A percentile compares a stretch with the other conserved stretches of the same genome.
Conservation (phyloP, 495 filamentous ascomycete genomes). For the Lepraria neglecta region DNA sequence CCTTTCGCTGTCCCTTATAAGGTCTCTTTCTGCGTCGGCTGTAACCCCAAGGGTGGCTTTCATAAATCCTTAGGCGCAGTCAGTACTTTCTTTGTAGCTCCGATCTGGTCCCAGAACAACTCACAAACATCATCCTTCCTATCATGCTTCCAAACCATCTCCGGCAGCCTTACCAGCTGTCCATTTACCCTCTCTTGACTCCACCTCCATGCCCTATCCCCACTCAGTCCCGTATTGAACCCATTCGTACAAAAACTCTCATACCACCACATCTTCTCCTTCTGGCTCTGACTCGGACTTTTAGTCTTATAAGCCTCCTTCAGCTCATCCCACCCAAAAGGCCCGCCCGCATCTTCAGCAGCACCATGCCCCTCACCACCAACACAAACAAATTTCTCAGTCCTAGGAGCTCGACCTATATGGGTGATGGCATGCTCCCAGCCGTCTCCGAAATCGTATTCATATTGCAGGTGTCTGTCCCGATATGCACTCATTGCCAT, state of each 20-base stretch:
- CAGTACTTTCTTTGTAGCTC: too few species aligned
- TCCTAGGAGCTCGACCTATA: constrained; percentile 22
- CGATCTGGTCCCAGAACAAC: too few species aligned
- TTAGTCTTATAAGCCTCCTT: constrained; percentile 28
- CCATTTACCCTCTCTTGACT: neutral
- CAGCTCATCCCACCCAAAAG: constrained; percentile 26
- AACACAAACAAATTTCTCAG: constrained; percentile 22
- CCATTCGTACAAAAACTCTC: constrained; percentile 25
- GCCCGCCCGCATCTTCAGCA: constrained; percentile 29
- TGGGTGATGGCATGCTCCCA: constrained; percentile 31
- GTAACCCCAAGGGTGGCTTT: too few species aligned
- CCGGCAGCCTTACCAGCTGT: neutral
- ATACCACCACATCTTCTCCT: constrained; percentile 26
- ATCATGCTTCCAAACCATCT: neutral
- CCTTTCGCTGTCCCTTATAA: too few species aligned
- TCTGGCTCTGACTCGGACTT: constrained; percentile 24
- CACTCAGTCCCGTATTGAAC: constrained; percentile 23
- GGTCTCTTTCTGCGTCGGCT: too few species aligned
- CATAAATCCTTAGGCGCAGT: too few species aligned
- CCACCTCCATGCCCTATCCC: neutral
- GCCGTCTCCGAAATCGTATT: constrained; percentile 33
- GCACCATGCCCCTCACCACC: constrained; percentile 26
- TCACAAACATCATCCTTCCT: too few species aligned
- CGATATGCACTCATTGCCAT: constrained; percentile 20
- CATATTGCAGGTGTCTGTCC: constrained; percentile 25